Conservation (phyloP, 176 grass and related monocot genomes). For the Cenchrus americanus region DNA sequence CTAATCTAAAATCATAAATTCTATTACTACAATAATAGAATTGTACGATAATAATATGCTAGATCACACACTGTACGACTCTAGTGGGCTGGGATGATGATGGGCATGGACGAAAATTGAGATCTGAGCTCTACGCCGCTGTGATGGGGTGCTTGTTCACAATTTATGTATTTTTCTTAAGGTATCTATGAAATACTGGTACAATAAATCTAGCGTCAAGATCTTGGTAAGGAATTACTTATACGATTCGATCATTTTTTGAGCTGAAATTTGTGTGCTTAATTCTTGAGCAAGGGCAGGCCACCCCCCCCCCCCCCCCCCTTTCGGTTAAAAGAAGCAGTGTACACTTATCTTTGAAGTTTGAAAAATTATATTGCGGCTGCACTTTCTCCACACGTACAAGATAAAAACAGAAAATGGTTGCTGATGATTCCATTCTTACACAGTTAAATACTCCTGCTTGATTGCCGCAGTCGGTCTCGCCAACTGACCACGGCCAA, state of each 20-base stretch:
- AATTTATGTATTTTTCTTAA: not conserved
- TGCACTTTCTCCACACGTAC: not conserved
- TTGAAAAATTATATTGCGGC: not conserved
- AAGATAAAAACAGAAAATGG: not conserved
- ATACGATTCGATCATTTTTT: not conserved
- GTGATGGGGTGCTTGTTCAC: not conserved
- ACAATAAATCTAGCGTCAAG: not conserved
- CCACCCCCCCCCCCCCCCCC: too few species aligned
- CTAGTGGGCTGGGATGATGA: not conserved
- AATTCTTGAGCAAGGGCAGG: too few species aligned
- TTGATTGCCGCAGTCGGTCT: not conserved
- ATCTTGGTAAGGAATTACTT: not conserved
- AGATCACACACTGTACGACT: not conserved
- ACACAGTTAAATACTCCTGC: not conserved
- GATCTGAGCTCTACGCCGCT: not conserved
- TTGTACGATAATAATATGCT: not conserved
- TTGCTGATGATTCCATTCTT: not conserved
- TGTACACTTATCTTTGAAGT: not conserved
- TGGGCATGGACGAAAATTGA: not conserved
- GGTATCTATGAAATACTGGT: not conserved
- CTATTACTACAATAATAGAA: not conserved
- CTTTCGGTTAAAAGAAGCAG: too few species aligned
- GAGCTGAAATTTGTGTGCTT: not conserved
- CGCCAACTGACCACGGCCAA: slow-evolving; percentile 1
- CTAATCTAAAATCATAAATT: too few species aligned